Percentiles rank a stretch among this genome's conserved stretches.
Conservation (phyloP, 208 protist species). For the Phytomonas sp. region DNA sequence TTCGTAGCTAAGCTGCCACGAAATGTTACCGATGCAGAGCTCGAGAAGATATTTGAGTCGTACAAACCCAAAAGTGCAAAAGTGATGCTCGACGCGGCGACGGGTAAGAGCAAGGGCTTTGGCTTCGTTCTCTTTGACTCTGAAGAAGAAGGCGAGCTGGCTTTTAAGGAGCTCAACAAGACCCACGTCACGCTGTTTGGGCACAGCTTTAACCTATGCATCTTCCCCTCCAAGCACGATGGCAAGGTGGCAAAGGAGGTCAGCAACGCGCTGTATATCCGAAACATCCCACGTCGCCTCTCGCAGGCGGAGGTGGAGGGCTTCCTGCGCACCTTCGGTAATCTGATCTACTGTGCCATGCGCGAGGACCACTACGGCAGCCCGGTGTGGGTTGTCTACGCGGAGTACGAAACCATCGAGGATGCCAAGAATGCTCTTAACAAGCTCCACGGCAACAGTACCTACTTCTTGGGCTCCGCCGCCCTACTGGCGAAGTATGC, state of each 20-base stretch:
- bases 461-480: conserved; percentile 49
- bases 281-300: conserved; percentile 65
- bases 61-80: conserved; percentile 87
- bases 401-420: conserved; percentile 66
- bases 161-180: conserved; percentile 68
- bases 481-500: conserved; percentile 79
- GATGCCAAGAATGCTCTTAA: conserved; percentile 46
- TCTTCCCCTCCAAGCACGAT: conserved; percentile 82
- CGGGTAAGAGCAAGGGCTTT: conserved; percentile 90
- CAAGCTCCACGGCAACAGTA: conserved; percentile 60
- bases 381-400: conserved; percentile 80
- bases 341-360: conserved; percentile 82
- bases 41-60: conserved; percentile 66
- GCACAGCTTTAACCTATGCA: conserved; percentile 67
- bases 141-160: conserved; percentile 74
- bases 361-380: conserved; percentile 77
- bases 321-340: conserved; percentile 56
- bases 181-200: conserved; percentile 41
- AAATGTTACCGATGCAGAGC: conserved; percentile 66
- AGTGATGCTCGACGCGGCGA: conserved; percentile 85
- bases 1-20: conserved; percentile 95
- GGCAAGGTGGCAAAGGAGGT: conserved; percentile 53
- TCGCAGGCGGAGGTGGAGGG: conserved; percentile 54
- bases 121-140: conserved; percentile 95
- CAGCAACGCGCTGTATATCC: conserved; percentile 67